phyloP scores from a whole-genome alignment of 2,329 filamentous ascomycete genomes.

The Apiospora hydei region DNA sequence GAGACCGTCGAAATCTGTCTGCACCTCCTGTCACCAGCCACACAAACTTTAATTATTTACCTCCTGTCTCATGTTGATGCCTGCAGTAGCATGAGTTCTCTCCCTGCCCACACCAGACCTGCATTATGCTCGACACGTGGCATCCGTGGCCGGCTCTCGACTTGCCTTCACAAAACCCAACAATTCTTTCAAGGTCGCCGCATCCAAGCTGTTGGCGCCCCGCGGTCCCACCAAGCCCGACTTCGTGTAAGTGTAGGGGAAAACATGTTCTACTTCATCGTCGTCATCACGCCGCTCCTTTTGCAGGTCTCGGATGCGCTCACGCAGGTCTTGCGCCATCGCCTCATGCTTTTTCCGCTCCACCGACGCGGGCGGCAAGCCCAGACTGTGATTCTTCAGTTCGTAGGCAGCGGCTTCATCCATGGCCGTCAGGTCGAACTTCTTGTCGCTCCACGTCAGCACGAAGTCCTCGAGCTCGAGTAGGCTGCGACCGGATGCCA shows the following conservation, averaged over 20 bases:
- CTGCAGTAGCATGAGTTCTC: too few relatives aligned
- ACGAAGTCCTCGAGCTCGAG: not conserved
- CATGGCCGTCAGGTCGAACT: not conserved
- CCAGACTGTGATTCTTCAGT: not conserved
- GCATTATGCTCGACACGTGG: not conserved
- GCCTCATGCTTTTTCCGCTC: not conserved
- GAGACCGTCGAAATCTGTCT: too few relatives aligned
- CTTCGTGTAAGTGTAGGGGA: not conserved
- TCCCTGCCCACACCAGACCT: too few relatives aligned
- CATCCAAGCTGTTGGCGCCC: not conserved
- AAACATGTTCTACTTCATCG: not conserved
- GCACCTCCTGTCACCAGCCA: too few relatives aligned
- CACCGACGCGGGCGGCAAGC: too few relatives aligned
- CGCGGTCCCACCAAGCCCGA: not conserved
- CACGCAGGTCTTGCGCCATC: not conserved
- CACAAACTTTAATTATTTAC: too few relatives aligned
- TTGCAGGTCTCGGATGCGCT: not conserved
- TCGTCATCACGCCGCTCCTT: rapidly evolving
- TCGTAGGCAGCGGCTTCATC: not conserved
- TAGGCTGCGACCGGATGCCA: not conserved
- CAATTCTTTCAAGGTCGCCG: not conserved
- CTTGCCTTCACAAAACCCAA: not conserved
- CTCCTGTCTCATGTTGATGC: too few relatives aligned
- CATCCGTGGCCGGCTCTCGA: not conserved
- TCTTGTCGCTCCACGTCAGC: not conserved